phyloP scores from a whole-genome alignment of 2,329 filamentous ascomycete species.

The Lachnellula occidentalis region DNA sequence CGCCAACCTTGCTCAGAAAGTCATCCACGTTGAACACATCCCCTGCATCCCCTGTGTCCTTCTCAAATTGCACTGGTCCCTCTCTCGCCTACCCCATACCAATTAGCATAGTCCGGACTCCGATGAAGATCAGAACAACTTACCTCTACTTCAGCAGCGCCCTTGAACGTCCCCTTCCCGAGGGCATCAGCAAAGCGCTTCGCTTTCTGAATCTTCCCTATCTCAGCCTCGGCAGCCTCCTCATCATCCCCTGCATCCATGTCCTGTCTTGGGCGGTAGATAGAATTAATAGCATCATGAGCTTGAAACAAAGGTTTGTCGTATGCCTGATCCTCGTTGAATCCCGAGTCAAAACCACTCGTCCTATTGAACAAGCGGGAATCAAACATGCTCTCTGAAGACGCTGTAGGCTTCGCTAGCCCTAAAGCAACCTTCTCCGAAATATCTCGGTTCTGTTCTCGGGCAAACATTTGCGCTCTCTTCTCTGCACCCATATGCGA shows the following conservation, averaged over 20 bases:
- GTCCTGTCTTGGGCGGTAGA: slow-evolving; percentile 77
- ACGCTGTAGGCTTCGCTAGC: slow-evolving; percentile 88
- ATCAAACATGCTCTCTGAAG: slow-evolving; percentile 93
- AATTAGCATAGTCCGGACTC: slow-evolving; percentile 12
- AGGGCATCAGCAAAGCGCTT: slow-evolving; percentile 78
- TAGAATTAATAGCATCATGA: slow-evolving; percentile 89
- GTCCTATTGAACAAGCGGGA: slow-evolving; percentile 91
- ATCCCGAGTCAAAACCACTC: slow-evolving; percentile 82
- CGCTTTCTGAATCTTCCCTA: slow-evolving; percentile 81
- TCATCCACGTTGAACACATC: slow-evolving; percentile 95
- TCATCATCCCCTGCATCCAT: slow-evolving; percentile 73
- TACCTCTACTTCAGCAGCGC: slow-evolving; percentile 75
- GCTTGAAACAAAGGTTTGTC: slow-evolving; percentile 96
- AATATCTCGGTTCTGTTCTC: slow-evolving; percentile 94
- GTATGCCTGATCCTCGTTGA: slow-evolving; percentile 97
- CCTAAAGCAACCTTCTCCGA: slow-evolving; percentile 95
- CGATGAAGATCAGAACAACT: slow-evolving; percentile 29
- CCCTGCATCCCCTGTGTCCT: slow-evolving; percentile 66
- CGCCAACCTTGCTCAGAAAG: slow-evolving; percentile 75
- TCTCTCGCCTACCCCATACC: slow-evolving; percentile 56
- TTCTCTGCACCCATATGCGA: slow-evolving; percentile 94
- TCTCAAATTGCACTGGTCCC: slow-evolving; percentile 94
- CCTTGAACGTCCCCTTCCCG: slow-evolving; percentile 87
- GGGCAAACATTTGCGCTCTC: slow-evolving; percentile 83
- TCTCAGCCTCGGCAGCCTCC: slow-evolving; percentile 72